Conservation (phyloP, 140 eudicot species). For the Stevia rebaudiana region DNA sequence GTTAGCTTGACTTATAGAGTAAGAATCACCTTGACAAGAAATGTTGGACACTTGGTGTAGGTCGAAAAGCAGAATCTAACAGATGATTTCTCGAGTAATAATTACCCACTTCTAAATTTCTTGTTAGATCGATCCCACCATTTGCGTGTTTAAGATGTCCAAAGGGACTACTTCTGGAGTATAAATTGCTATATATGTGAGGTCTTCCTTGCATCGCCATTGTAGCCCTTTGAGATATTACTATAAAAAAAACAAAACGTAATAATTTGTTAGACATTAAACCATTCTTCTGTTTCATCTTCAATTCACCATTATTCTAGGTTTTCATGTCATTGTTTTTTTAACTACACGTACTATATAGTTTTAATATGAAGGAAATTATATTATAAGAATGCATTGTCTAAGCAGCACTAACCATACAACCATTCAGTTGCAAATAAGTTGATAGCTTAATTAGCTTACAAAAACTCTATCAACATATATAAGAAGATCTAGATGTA, state of each 20-base stretch:
- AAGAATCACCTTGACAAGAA: constrained; percentile 41
- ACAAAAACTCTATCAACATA: not conserved
- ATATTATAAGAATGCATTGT: not conserved
- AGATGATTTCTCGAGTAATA: constrained; percentile 21
- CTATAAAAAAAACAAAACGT: constrained; percentile 28
- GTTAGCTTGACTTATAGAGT: not conserved
- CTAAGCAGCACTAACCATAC: not conserved
- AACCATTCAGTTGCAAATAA: constrained; percentile 1
- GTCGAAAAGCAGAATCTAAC: constrained; percentile 20
- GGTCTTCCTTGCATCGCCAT: constrained; percentile 34
- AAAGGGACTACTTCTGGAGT: constrained; percentile 41
- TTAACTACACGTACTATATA: not conserved
- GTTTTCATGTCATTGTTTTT: constrained; percentile 2
- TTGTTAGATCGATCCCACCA: constrained; percentile 51
- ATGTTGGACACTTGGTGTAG: constrained; percentile 31
- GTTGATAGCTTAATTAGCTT: not conserved
- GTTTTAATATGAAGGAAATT: not conserved
- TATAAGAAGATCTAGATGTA: not conserved
- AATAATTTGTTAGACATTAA: not conserved
- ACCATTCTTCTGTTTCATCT: constrained; percentile 10
- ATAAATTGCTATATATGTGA: constrained; percentile 29
- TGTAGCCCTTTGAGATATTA: constrained; percentile 44
- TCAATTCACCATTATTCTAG: constrained; percentile 4
- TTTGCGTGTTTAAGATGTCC: constrained; percentile 42
- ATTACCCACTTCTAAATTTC: constrained; percentile 21